A percentile compares a stretch with the other conserved stretches of the same genome.
phyloP scores from a whole-genome alignment of 495 filamentous ascomycete species.

The Venustampulla echinocandica region DNA sequence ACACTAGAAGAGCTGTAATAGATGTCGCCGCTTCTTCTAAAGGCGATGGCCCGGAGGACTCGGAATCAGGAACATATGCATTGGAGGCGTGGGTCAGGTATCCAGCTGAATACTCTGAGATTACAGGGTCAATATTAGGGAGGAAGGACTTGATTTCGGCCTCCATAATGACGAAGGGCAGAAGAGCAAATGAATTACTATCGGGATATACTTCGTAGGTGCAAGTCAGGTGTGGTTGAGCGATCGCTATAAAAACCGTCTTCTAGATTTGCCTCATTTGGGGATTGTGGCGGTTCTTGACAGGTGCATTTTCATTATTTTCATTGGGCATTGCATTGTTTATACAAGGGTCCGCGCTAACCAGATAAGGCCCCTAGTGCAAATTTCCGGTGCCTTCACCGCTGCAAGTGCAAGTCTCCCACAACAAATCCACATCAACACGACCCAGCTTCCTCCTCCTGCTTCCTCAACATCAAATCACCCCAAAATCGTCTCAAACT shows the following conservation, averaged over 20 bases:
- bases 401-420: constrained; percentile 12
- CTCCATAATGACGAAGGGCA: constrained; percentile 55
- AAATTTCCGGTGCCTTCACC: constrained; percentile 7
- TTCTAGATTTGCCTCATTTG: too few species aligned
- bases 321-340: constrained; percentile 1
- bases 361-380: not conserved
- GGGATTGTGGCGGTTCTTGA: not conserved
- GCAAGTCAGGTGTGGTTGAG: too few species aligned
- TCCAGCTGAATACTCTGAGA: constrained; percentile 89
- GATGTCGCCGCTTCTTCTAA: constrained; percentile 75
- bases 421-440: constrained; percentile 20
- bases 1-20: constrained; percentile 78
- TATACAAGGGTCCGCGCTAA: constrained; percentile 10
- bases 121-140: constrained; percentile 78
- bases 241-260: too few species aligned
- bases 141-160: constrained; percentile 79
- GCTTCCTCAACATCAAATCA: constrained; percentile 24
- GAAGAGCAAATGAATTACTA: not conserved
- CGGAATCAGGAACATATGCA: constrained; percentile 67
- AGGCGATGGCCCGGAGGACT: constrained; percentile 57
- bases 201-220: too few species aligned
- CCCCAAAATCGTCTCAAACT: constrained; percentile 16
- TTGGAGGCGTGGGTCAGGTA: constrained; percentile 90
- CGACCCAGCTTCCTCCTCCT: constrained; percentile 23
- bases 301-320: not conserved